Percentiles rank a stretch among this genome's conserved stretches.
Conservation (phyloP, 2,329 filamentous ascomycete species). For the Cladophialophora exuberans region DNA sequence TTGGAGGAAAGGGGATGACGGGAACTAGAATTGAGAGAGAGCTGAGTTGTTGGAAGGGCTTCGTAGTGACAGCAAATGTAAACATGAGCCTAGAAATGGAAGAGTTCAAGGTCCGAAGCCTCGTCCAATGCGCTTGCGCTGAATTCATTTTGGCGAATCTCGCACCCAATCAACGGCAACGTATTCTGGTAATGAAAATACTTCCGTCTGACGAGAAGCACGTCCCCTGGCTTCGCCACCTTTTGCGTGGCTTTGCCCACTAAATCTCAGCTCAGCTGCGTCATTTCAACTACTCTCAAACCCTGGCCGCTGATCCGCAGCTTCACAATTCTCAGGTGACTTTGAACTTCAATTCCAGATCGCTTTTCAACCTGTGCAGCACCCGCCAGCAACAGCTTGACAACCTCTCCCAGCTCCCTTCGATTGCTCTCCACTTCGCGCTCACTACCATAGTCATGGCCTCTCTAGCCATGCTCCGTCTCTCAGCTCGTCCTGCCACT, state of each 20-base stretch:
- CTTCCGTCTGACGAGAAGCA: too few relatives aligned
- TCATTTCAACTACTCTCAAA: conserved; percentile 24
- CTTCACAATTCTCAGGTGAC: conserved; percentile 22
- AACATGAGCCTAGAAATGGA: too few relatives aligned
- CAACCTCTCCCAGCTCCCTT: conserved; percentile 17
- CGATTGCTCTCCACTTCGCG: neutral
- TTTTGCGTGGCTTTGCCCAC: neutral
- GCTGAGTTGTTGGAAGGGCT: neutral
- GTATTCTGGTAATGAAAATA: too few relatives aligned
- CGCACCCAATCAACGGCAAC: neutral
- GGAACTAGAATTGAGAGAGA: neutral
- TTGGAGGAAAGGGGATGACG: neutral
- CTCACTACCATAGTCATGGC: conserved; percentile 57
- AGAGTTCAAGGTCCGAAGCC: too few relatives aligned
- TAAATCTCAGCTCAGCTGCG: conserved; percentile 1
- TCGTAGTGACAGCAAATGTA: too few relatives aligned
- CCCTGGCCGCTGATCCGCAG: conserved; percentile 2
- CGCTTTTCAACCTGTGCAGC: conserved; percentile 16
- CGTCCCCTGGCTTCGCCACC: too few relatives aligned
- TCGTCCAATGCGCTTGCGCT: neutral
- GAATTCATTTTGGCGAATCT: neutral
- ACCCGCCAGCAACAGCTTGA: conserved; percentile 6
- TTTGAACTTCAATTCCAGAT: conserved; percentile 18
- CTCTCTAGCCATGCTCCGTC: conserved; percentile 69
- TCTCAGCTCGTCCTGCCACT: conserved; percentile 67